Conservation (phyloP, 371 early-diverging fungal species). For the Choanephora cucurbitarum region DNA sequence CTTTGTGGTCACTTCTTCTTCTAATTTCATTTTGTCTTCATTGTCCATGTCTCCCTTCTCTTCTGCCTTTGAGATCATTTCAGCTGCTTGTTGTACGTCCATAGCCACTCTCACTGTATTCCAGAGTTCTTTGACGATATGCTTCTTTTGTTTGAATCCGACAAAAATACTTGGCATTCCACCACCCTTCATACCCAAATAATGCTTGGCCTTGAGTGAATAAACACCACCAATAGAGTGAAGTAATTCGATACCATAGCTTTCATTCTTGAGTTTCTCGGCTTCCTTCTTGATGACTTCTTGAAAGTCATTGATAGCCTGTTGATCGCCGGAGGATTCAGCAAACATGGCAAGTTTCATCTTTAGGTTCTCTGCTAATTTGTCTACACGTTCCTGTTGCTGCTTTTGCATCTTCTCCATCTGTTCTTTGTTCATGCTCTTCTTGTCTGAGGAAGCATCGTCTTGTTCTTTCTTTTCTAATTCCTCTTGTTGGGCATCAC, state of each 20-base stretch:
- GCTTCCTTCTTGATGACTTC: conserved; percentile 77
- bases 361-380: conserved; percentile 73
- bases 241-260: conserved; percentile 90
- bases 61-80: conserved; percentile 86
- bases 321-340: conserved; percentile 55
- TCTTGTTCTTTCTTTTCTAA: not conserved
- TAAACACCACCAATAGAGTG: conserved; percentile 92
- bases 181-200: conserved; percentile 62
- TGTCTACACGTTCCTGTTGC: conserved; percentile 73
- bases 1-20: conserved; percentile 73
- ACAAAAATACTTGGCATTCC: conserved; percentile 67
- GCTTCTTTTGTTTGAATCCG: conserved; percentile 74
- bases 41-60: conserved; percentile 65
- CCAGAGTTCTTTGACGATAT: conserved; percentile 84
- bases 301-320: conserved; percentile 63
- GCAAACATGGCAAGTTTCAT: conserved; percentile 80
- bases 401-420: conserved; percentile 53
- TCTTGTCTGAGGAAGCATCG: conserved; percentile 14
- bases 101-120: conserved; percentile 89
- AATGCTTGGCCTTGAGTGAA: conserved; percentile 82
- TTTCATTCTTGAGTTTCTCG: conserved; percentile 83
- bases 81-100: conserved; percentile 85
- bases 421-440: conserved; percentile 56
- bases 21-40: conserved; percentile 65
- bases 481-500: conserved; percentile 36